Evolutionary conservation across 306 rosid species (phyloP), one percentile per base, ranked within the genome.

Genomic region (Dryas drummondii): DNA sequence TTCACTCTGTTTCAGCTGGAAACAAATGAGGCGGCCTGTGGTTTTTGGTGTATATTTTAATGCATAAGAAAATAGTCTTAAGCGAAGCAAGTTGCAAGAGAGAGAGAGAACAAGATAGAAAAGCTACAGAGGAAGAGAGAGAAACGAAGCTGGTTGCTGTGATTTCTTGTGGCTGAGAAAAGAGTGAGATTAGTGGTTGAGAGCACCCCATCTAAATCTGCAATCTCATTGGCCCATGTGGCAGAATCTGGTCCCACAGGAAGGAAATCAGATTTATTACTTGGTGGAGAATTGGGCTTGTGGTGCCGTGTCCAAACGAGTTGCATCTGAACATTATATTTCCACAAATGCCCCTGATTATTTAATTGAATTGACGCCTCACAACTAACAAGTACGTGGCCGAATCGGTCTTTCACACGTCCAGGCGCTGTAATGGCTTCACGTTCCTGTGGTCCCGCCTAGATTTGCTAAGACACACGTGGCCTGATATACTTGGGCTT

Each of bases 111-210:
- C 6, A 63, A 63, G 49, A 52, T 52, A 12, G 56, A 14, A 51
- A 32, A 52, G 15, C 40, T 9, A 22, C 41, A 58, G 64, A 10
- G 14, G 8, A 2, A 14, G 7, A 52, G 17, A 52, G 57, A 53
- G 57, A 52, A 17, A 52, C 5, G 5, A 16, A 70, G 45, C 40
- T 42, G 4, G 42, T 75, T 14, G 45, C 7, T 40, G 68, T 19
- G 74, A 60, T 74, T 87, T 27, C 68, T 27, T 83, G 97, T 87
- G 97, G 91, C 90, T 86, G 84, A 87, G 77, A 70, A 80, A 62
- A 14, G 75, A 68, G 32, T 4, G 55, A 69, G 68, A 48, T 70
- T 84, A 64, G 97, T 89, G 97, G 97, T 81, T 75, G 71, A 41
- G 83, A 86, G 0, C 19, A 22, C 70, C 65, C 84, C 94, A 87